Evolutionary conservation across 2,329 filamentous ascomycete species (phyloP), one percentile per base, ranked within the genome.

Genomic region (Tolypocladium ophioglossoides): DNA sequence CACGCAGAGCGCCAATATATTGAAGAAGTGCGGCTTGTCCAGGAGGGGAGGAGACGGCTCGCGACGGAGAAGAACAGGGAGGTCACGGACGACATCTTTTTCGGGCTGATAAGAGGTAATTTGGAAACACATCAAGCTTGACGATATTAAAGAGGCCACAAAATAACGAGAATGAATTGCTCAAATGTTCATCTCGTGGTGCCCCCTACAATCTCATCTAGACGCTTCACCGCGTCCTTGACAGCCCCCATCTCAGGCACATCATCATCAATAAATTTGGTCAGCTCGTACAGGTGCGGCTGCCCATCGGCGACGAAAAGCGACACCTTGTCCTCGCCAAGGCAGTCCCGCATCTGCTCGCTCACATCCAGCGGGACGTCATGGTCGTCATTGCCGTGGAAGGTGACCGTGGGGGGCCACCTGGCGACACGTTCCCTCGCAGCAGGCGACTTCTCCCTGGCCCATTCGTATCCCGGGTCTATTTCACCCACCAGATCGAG

Each of bases 1-100:
- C 52, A 38, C 44, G n/a, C 72, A 55, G 3, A 80, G 77, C 50
- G 59, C 58, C 41, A 64, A 57, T 41, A 72, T 79, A n/a, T 56
- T 80, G 46, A 61, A 60, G 54, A 74, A 72, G 55, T 53, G 41
- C 18, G 58, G 58, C 37, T 59, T 39, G 49, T 44, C 64, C 59
- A 63, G 18, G 78, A 81, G 61, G 77, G 77, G 0, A 61, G 64
- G 34, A 66, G 66, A 60, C 68, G 75, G 55, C 66, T 67, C 39
- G 71, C 73, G 0, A 59, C 67, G 10, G 67, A 68, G 56, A 80
- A 79, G 64, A 52, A 70, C 37, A 76, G 74, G 0, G 54, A 59
- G 53, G 51, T 73, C 7, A 55, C 69, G 50, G 76, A 76, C 56
- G 59, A 72, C 16, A 14, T 63, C 5, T 35, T 72, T 7, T 75